Evolutionary conservation across 345 rosid species (phyloP).

Genomic region (Rhizophora apiculata): DNA sequence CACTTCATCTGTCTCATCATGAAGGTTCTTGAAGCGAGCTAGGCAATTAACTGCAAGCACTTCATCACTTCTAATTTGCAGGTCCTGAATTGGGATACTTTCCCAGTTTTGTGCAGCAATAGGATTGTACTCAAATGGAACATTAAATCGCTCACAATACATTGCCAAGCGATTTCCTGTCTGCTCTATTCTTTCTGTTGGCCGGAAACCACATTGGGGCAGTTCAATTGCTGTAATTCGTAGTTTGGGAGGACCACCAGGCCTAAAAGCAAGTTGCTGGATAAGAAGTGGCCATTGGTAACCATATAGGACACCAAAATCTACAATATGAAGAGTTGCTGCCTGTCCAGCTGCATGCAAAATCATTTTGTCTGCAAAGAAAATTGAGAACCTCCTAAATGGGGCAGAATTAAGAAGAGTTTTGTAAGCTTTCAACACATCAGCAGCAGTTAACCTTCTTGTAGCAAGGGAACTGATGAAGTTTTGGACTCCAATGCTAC

Average conservation of each 20-base stretch:
- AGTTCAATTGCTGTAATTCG: conserved; percentile 90
- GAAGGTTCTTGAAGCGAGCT: conserved; percentile 67
- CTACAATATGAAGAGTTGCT: conserved; percentile 67
- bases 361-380: conserved; percentile 55
- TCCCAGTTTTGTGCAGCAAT: conserved; percentile 91
- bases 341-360: conserved; percentile 41
- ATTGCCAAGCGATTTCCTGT: conserved; percentile 81
- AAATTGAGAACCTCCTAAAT: conserved; percentile 69
- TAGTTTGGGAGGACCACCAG: conserved; percentile 67
- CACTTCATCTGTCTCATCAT: conserved; percentile 68
- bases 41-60: conserved; percentile 65
- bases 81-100: conserved; percentile 65
- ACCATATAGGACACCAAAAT: conserved; percentile 90
- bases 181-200: conserved; percentile 83
- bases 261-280: conserved; percentile 46
- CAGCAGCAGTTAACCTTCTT: conserved; percentile 68
- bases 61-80: conserved; percentile 60
- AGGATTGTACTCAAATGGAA: conserved; percentile 82
- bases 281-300: conserved; percentile 93
- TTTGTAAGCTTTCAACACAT: conserved; percentile 73
- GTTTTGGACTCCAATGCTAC: conserved; percentile 51
- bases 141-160: conserved; percentile 73
- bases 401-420: conserved; percentile 73
- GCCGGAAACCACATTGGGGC: conserved; percentile 92
- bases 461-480: conserved; percentile 54